Conservation (phyloP, 805 yeast genomes). For the Priceomyces castillae region DNA sequence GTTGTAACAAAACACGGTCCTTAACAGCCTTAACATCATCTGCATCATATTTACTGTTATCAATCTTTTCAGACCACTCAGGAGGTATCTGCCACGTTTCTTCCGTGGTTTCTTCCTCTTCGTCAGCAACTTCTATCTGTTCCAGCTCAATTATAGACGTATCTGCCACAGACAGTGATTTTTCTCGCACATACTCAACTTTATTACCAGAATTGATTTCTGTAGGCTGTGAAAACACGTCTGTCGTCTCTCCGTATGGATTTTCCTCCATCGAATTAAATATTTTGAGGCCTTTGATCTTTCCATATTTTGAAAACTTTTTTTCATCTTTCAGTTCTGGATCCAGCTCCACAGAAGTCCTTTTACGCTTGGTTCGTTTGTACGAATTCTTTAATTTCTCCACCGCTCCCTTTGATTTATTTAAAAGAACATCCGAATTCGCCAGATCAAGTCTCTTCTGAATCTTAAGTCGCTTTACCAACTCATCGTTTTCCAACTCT, state of each 20-base stretch:
- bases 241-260: slow-evolving; percentile 1
- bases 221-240: too few species aligned
- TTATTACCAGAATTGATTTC: too few species aligned
- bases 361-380: background rate
- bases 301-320: slow-evolving; percentile 1
- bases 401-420: background rate
- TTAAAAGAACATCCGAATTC: slow-evolving; percentile 1
- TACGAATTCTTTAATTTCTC: slow-evolving; percentile 9
- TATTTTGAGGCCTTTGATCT: slow-evolving; percentile 1
- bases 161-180: too few species aligned
- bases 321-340: background rate
- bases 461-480: slow-evolving; percentile 17
- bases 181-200: too few species aligned
- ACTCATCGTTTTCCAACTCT: slow-evolving; percentile 16
- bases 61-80: background rate
- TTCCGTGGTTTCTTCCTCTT: slow-evolving; percentile 5
- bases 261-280: slow-evolving; percentile 7
- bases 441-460: slow-evolving; percentile 10
- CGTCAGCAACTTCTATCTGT: background rate
- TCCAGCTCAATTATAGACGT: too few species aligned
- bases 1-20: slow-evolving; percentile 19
- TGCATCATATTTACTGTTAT: background rate
- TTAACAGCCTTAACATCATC: slow-evolving; percentile 16
- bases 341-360: background rate
- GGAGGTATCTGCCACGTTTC: background rate